Conservation (phyloP, 2,329 filamentous ascomycete species). For the Fusarium sp. region DNA sequence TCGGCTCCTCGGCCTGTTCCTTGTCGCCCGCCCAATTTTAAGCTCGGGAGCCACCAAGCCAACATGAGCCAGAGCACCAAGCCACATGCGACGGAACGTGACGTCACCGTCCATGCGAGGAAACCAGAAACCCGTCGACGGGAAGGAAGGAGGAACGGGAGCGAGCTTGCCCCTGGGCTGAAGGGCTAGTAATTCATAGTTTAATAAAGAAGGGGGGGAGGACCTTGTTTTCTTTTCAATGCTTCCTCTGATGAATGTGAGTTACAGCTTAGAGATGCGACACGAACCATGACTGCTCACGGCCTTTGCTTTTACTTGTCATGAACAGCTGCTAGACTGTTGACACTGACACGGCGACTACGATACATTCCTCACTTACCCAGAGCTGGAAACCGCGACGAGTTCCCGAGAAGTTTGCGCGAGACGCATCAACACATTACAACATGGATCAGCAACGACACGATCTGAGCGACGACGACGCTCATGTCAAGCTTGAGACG, state of each 20-base stretch:
- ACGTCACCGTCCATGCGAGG: conserved; percentile 30
- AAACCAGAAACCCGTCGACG: neutral
- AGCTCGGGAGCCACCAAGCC: conserved; percentile 5
- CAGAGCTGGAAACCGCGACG: neutral
- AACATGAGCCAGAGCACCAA: conserved; percentile 26
- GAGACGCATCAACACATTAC: neutral
- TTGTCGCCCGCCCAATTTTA: conserved; percentile 16
- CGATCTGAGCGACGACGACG: conserved; percentile 11
- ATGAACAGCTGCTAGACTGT: neutral
- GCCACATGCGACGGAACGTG: conserved; percentile 26
- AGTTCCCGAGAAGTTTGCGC: neutral
- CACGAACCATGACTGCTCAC: neutral
- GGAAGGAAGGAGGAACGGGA: neutral
- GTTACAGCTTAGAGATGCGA: neutral
- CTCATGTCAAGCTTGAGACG: conserved; percentile 17
- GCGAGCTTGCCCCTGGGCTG: conserved; percentile 11
- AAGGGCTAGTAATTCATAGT: neutral
- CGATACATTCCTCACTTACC: neutral
- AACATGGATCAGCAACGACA: conserved; percentile 16
- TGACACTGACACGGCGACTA: conserved; percentile 15
- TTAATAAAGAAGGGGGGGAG: neutral
- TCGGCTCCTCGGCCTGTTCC: conserved; percentile 13
- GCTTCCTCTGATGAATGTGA: neutral
- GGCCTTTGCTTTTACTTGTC: neutral
- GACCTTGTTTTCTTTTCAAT: neutral